A percentile compares a stretch with the other conserved stretches of the same genome.
Evolutionary conservation across 768 basidiomycete genomes (phyloP).

Genomic region (Sarcodon aspratus): DNA sequence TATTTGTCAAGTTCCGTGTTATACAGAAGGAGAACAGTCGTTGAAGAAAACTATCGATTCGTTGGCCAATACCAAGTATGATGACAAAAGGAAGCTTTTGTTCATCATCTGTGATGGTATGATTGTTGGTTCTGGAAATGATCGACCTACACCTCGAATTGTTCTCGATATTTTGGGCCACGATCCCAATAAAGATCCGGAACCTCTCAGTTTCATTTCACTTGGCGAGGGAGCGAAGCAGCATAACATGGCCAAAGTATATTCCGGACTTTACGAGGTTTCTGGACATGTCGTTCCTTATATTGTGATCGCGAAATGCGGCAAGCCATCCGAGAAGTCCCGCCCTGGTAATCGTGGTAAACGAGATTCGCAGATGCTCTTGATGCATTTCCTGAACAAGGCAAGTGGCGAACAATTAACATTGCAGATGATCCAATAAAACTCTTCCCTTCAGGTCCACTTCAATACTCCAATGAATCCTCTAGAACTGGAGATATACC

Average conservation of each 20-base stretch:
- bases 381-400: constrained; percentile 98
- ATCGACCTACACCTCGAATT: constrained; percentile 91
- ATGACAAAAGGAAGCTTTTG: constrained; percentile 94
- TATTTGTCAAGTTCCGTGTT: constrained; percentile 97
- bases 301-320: constrained; percentile 84
- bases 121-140: constrained; percentile 95
- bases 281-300: constrained; percentile 95
- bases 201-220: constrained; percentile 88
- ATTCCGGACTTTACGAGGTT: constrained; percentile 91
- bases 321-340: constrained; percentile 88
- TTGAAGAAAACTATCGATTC: constrained; percentile 88
- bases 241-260: constrained; percentile 97
- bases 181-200: constrained; percentile 87
- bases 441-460: constrained; percentile 54
- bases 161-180: constrained; percentile 94
- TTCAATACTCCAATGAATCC: constrained; percentile 96
- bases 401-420: constrained; percentile 22
- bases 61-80: constrained; percentile 87
- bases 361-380: constrained; percentile 91
- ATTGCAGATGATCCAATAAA: too few relatives aligned
- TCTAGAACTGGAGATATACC: constrained; percentile 94
- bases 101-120: constrained; percentile 95
- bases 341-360: constrained; percentile 97
- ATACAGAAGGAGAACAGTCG: constrained; percentile 89
- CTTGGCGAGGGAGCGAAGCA: constrained; percentile 93